These are phyloP conservation scores for Magnolia sinica DNA, from an alignment of 164 flowering plant species.

Conservation along the genomic window DNA sequence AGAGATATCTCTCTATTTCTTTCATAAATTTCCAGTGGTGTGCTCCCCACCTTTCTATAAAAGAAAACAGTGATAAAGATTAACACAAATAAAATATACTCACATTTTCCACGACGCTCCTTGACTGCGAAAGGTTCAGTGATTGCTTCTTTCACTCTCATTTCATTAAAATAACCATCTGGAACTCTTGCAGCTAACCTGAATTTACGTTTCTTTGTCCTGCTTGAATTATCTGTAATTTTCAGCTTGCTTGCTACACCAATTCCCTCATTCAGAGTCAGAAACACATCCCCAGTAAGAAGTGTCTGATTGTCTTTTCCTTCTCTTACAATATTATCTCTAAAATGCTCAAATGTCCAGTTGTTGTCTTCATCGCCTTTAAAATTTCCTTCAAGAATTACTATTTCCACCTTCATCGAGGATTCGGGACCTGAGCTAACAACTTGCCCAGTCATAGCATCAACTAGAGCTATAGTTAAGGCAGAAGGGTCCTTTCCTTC, in stretches of 20 bases:
- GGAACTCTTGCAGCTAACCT: conserved; percentile 47
- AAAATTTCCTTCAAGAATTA: conserved; percentile 55
- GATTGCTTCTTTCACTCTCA: conserved; percentile 44
- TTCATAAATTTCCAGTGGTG: too few species aligned
- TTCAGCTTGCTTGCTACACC: conserved; percentile 50
- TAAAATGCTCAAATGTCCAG: conserved; percentile 46
- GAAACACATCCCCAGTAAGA: conserved; percentile 48
- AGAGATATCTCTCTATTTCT: too few species aligned
- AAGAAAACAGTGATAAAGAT: too few species aligned
- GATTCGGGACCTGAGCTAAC: conserved; percentile 38
- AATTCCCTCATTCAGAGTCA: conserved; percentile 57
- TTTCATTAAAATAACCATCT: conserved; percentile 25
- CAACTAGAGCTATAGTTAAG: conserved; percentile 54
- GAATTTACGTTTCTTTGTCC: conserved; percentile 58
- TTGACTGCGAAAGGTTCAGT: conserved; percentile 47
- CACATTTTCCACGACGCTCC: conserved; percentile 62
- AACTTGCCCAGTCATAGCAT: conserved; percentile 33
- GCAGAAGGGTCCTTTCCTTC: conserved; percentile 56
- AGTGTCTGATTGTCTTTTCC: conserved; percentile 48
- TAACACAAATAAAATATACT: conserved; percentile 13
- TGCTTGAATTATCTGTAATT: conserved; percentile 66
- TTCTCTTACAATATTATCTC: conserved; percentile 39
- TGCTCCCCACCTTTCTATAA: too few species aligned
- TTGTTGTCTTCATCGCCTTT: conserved; percentile 32
- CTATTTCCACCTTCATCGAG: conserved; percentile 41